phyloP scores from a whole-genome alignment of 2,329 filamentous ascomycete species.

The Geosmithia flava region DNA sequence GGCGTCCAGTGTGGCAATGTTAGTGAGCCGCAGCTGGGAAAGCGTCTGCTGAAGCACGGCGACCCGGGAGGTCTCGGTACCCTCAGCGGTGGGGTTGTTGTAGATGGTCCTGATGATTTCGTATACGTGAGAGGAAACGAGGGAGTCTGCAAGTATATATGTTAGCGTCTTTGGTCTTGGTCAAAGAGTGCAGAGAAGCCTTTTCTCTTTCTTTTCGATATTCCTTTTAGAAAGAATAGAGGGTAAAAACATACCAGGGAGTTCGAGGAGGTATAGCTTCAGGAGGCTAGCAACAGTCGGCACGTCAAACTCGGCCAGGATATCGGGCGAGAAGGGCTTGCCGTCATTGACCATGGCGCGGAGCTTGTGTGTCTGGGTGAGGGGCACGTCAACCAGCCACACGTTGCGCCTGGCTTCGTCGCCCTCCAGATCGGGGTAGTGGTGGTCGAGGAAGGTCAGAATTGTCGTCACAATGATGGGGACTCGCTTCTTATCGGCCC shows the following conservation, averaged over 20 bases:
- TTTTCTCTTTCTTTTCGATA: no score
- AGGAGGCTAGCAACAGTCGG: conserved; percentile 86
- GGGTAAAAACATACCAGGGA: conserved; percentile 72
- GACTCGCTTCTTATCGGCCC: conserved; percentile 90
- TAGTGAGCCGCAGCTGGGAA: conserved; percentile 85
- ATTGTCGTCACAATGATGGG: conserved; percentile 86
- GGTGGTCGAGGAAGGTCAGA: conserved; percentile 87
- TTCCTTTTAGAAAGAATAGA: no score
- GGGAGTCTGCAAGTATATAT: conserved; percentile 53
- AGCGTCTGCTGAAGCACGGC: conserved; percentile 92
- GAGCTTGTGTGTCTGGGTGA: conserved; percentile 74
- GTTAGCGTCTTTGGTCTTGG: conserved; percentile 11
- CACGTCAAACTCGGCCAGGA: conserved; percentile 81
- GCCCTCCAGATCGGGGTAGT: conserved; percentile 94
- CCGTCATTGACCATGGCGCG: conserved; percentile 78
- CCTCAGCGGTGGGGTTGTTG: conserved; percentile 64
- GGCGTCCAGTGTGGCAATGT: conserved; percentile 97
- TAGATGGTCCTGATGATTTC: conserved; percentile 98
- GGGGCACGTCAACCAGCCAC: conserved; percentile 86
- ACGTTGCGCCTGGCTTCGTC: conserved; percentile 86
- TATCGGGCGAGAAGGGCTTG: conserved; percentile 61
- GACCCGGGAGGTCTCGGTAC: conserved; percentile 66
- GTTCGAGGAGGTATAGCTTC: conserved; percentile 88
- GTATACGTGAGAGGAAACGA: conserved; percentile 96
- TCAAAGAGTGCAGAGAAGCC: background rate